These are phyloP conservation scores for Fragilaria crotonensis DNA, from an alignment of 108 stramenopile genomes.

Conservation along the genomic window DNA sequence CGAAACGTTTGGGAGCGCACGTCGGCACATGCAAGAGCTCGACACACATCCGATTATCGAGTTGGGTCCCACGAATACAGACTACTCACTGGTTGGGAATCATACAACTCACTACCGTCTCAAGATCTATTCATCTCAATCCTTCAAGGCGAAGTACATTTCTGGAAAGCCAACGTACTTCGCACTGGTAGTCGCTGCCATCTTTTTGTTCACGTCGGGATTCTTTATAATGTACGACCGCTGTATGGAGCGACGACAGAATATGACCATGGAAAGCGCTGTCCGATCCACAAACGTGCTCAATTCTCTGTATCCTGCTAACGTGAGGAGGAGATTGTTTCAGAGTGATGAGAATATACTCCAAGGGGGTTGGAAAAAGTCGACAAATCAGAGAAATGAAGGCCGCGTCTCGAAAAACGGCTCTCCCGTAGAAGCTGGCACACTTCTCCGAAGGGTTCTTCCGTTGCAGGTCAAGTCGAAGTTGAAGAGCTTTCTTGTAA, in stretches of 20 bases:
- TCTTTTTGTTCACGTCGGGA: constrained; percentile 13
- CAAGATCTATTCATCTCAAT: constrained; percentile 10
- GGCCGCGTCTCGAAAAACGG: background rate
- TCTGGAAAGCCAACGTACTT: constrained; percentile 7
- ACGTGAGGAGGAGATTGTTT: constrained; percentile 14
- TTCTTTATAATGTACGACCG: constrained; percentile 14
- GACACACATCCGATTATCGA: background rate
- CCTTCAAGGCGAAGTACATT: constrained; percentile 2
- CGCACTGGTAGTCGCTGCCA: constrained; percentile 1
- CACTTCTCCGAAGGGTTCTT: background rate
- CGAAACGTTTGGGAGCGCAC: background rate
- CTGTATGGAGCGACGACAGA: constrained; percentile 9
- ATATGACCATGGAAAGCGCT: constrained; percentile 3
- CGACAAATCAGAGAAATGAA: background rate
- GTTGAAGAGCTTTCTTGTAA: background rate
- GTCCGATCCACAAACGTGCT: constrained; percentile 2
- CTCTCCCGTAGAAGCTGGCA: background rate
- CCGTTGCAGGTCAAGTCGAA: background rate
- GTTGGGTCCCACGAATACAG: background rate
- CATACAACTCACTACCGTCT: constrained; percentile 5
- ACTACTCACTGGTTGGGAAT: background rate
- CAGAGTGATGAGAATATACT: background rate
- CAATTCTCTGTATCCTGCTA: constrained; percentile 11
- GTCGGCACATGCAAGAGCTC: background rate
- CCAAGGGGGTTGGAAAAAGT: background rate